A percentile compares a stretch with the other conserved stretches of the same genome.
phyloP scores from a whole-genome alignment of 768 basidiomycete species.

The Mycena maculata region DNA sequence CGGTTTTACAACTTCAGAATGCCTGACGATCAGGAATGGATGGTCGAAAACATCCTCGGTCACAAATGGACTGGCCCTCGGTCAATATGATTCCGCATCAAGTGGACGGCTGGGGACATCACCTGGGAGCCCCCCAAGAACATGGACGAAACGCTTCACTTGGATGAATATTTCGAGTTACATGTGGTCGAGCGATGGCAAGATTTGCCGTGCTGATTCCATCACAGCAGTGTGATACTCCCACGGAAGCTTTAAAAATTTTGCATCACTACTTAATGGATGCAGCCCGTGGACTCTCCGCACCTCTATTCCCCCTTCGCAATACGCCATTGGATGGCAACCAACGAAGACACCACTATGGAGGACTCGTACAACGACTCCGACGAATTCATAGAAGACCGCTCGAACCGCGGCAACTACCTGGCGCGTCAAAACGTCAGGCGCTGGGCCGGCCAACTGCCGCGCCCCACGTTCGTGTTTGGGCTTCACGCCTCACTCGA shows the following conservation, averaged over 20 bases:
- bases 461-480: neutral
- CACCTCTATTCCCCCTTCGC: too few relatives aligned
- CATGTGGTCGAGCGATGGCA: neutral
- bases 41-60: neutral
- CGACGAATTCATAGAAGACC: neutral
- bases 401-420: neutral
- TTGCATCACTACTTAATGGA: too few relatives aligned
- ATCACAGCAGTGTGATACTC: too few relatives aligned
- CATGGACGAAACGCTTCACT: neutral
- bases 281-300: too few relatives aligned
- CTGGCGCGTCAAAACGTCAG: neutral
- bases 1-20: neutral
- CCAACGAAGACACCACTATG: too few relatives aligned
- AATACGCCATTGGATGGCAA: conserved; percentile 16
- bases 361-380: too few relatives aligned
- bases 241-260: too few relatives aligned
- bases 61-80: neutral
- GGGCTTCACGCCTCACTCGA: neutral
- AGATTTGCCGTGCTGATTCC: neutral
- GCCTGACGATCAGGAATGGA: neutral
- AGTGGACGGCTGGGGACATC: too few relatives aligned
- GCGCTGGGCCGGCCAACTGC: neutral
- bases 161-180: neutral
- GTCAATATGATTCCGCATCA: neutral
- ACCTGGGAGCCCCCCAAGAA: neutral